Evolutionary conservation across 257 asterid genomes (phyloP).

Genomic region (Marsdenia floribunda): DNA sequence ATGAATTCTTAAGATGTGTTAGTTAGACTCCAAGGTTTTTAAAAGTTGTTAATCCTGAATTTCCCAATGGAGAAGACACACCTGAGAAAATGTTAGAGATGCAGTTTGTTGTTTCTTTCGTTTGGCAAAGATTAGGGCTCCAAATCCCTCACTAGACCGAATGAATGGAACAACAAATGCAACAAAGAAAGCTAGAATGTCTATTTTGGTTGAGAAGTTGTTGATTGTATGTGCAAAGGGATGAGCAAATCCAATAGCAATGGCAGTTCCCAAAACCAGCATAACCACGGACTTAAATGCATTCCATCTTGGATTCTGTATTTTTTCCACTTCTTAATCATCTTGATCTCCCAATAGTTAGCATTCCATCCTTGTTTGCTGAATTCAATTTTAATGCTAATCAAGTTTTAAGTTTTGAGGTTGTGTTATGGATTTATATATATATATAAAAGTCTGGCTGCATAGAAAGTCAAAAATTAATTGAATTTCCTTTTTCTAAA

Average conservation of each 20-base stretch:
- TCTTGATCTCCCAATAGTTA: constrained; percentile 12
- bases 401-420: too few relatives aligned
- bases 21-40: too few relatives aligned
- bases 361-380: constrained; percentile 17
- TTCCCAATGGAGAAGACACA: background rate
- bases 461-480: constrained; percentile 10
- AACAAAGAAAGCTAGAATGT: constrained; percentile 14
- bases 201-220: constrained; percentile 11
- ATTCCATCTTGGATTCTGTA: constrained; percentile 9
- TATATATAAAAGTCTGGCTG: background rate
- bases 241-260: constrained; percentile 20
- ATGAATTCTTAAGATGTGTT: background rate
- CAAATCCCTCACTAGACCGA: constrained; percentile 12
- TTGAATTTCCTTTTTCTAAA: background rate
- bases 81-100: constrained; percentile 20
- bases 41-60: background rate
- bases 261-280: constrained; percentile 6
- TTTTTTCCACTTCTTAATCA: constrained; percentile 12
- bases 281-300: constrained; percentile 10
- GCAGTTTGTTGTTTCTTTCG: constrained; percentile 9
- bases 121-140: constrained; percentile 12
- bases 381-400: background rate
- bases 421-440: background rate
- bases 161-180: constrained; percentile 14
- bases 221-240: constrained; percentile 13